Percentiles rank a stretch among this genome's conserved stretches.
Conservation (phyloP, 2,329 filamentous ascomycete genomes). For the Cladobotryum protrusum region DNA sequence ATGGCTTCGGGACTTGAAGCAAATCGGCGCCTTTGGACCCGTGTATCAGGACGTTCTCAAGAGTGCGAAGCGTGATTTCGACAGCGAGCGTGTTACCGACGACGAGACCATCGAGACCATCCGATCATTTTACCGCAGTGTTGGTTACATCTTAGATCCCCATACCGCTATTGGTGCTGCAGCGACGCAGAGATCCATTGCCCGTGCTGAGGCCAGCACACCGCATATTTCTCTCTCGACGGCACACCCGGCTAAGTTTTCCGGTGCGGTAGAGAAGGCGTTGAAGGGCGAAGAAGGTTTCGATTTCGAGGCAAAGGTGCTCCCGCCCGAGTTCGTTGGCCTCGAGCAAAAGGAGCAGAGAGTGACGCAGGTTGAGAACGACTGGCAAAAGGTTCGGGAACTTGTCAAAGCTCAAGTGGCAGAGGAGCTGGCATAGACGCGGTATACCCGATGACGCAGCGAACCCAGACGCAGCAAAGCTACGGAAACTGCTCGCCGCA, state of each 20-base stretch:
- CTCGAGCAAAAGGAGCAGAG: constrained; percentile 70
- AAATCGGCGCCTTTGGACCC: constrained; percentile 69
- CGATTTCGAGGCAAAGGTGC: constrained; percentile 65
- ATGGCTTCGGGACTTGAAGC: constrained; percentile 79
- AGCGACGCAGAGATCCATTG: constrained; percentile 64
- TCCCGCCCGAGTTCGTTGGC: constrained; percentile 76
- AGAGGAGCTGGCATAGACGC: constrained; percentile 46
- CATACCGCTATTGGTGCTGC: constrained; percentile 85
- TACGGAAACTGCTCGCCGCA: neutral
- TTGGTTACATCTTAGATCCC: constrained; percentile 81
- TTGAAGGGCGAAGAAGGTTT: constrained; percentile 67
- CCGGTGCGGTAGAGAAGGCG: constrained; percentile 73
- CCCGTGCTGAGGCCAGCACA: constrained; percentile 43
- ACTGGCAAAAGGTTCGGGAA: constrained; percentile 69
- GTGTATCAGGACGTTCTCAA: constrained; percentile 70
- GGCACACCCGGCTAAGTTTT: constrained; percentile 94
- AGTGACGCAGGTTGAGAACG: constrained; percentile 61
- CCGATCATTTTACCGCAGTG: constrained; percentile 48
- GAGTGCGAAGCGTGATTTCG: constrained; percentile 67
- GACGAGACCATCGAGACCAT: constrained; percentile 61
- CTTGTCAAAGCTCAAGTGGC: constrained; percentile 71
- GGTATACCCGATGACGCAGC: neutral
- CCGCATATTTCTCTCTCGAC: constrained; percentile 84
- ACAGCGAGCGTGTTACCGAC: constrained; percentile 68
- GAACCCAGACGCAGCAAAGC: neutral